Conservation (phyloP, 352 stramenopile species). For the Saprolegnia diclina region DNA sequence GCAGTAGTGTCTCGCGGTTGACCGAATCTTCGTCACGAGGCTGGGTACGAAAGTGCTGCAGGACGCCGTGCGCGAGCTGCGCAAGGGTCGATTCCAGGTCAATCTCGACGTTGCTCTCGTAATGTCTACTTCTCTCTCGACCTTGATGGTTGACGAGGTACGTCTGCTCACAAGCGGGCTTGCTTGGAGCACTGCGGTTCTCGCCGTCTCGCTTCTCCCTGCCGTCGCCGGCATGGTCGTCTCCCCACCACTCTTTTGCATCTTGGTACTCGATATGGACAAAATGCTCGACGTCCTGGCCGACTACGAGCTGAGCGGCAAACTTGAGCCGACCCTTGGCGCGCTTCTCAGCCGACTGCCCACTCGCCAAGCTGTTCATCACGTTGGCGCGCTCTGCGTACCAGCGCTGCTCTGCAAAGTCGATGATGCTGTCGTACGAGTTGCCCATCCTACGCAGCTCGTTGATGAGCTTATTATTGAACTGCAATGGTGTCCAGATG, state of each 20-base stretch:
- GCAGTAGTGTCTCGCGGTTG: not conserved
- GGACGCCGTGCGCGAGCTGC: not conserved
- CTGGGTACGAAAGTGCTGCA: not conserved
- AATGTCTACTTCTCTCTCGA: not conserved
- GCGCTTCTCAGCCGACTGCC: not conserved
- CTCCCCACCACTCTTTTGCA: constrained; percentile 4
- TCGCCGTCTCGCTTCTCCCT: not conserved
- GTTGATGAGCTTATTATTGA: not conserved
- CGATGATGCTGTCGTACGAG: constrained; percentile 50
- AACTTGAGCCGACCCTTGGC: not conserved
- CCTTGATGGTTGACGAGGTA: not conserved
- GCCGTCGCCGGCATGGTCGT: not conserved
- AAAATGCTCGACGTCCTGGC: constrained; percentile 7
- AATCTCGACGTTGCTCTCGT: not conserved
- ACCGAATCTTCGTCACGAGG: not conserved
- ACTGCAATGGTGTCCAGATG: not conserved
- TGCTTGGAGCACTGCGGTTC: not conserved
- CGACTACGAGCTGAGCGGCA: constrained; percentile 15
- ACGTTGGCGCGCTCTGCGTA: constrained; percentile 59
- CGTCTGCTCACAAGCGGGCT: not conserved
- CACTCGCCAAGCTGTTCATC: constrained; percentile 33
- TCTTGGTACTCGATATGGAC: constrained; percentile 23
- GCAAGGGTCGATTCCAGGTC: not conserved
- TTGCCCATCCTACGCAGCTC: constrained; percentile 53
- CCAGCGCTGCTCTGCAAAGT: constrained; percentile 55